phyloP scores from a whole-genome alignment of 1,139 yeast genomes.

The Taiozyma sp. region DNA sequence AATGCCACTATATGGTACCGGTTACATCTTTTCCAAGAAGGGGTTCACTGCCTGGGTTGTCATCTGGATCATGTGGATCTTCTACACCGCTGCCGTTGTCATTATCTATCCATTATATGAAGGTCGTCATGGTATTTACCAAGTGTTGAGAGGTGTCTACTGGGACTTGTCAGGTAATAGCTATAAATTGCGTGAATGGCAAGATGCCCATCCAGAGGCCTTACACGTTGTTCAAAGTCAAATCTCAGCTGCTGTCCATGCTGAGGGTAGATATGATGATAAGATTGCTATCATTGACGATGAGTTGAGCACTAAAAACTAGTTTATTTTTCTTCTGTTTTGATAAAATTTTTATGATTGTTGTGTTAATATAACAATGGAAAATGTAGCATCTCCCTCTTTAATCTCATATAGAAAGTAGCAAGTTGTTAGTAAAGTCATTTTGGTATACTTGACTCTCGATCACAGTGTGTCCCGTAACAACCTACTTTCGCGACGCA shows the following conservation, averaged over 20 bases:
- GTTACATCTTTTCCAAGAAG: slow-evolving; percentile 60
- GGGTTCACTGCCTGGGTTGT: slow-evolving; percentile 84
- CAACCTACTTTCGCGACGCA: background rate
- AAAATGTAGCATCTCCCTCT: background rate
- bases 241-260: slow-evolving; percentile 32
- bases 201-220: slow-evolving; percentile 58
- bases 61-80: slow-evolving; percentile 70
- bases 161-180: slow-evolving; percentile 82
- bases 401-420: too few species aligned
- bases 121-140: slow-evolving; percentile 58
- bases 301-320: slow-evolving; percentile 10
- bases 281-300: slow-evolving; percentile 18
- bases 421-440: too few species aligned
- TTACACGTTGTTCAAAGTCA: slow-evolving; percentile 64
- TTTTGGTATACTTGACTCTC: too few species aligned
- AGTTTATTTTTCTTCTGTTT: background rate
- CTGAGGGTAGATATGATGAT: slow-evolving; percentile 9
- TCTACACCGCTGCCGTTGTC: slow-evolving; percentile 50
- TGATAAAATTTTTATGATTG: background rate
- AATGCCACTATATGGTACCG: slow-evolving; percentile 81
- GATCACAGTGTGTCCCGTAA: background rate
- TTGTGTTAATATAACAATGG: background rate
- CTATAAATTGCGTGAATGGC: slow-evolving; percentile 69
- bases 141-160: slow-evolving; percentile 67
- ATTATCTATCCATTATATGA: slow-evolving; percentile 60